Base-by-base conservation (phyloP, 2,329 filamentous ascomycete genomes). In the Colletotrichum orbiculare region DNA sequence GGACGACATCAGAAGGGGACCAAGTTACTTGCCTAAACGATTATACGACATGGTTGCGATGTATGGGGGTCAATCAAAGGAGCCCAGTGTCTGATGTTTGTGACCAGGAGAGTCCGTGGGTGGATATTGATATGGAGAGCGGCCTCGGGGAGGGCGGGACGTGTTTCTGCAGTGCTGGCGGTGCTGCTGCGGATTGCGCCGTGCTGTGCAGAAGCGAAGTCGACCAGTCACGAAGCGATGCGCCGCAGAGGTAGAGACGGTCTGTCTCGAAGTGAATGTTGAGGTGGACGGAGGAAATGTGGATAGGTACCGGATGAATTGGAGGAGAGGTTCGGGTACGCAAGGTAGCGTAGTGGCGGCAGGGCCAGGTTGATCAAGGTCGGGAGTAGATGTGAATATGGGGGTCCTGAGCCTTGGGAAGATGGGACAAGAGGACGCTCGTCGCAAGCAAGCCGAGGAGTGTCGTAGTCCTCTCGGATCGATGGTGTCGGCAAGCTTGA, bases 11-110 rank as follows among this genome's bases (percentile, higher is more conserved):
- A 63, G 62, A 69, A 68, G 67, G 71, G 69, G 68, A 72, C 50
- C 59, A 54, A 64, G 69, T 67, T 66, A 87, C 87, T 81, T 84
- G 87, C 90, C 88, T 83, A 92, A 78, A 72, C 89, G 88, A 82
- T 92, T 91, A 82, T 93, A 93, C 75, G 88, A 87, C 89, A 92
- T 91, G 79, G 76, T 79, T 73, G 47, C 50, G 53, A 59, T 58
- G 60, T 56, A 45, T 35, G 60, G 52, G 50, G 49, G 17, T 53
- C 54, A 67, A 50, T 54, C 56, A 53, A 56, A 57, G 66, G 54
- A 66, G 62, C 57, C 25, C 49, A 46, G 58, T 69, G 67, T 68
- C 63, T 66, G 65, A 68, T 61, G 67, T 58, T 64, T 65, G 58
- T 62, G 47, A 38, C 62, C 53, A 65, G 62, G 62, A 56, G 52